These are phyloP conservation scores for Haematococcus sp. DNA, from an alignment of 139 green algal genomes.

Conservation along the genomic window DNA sequence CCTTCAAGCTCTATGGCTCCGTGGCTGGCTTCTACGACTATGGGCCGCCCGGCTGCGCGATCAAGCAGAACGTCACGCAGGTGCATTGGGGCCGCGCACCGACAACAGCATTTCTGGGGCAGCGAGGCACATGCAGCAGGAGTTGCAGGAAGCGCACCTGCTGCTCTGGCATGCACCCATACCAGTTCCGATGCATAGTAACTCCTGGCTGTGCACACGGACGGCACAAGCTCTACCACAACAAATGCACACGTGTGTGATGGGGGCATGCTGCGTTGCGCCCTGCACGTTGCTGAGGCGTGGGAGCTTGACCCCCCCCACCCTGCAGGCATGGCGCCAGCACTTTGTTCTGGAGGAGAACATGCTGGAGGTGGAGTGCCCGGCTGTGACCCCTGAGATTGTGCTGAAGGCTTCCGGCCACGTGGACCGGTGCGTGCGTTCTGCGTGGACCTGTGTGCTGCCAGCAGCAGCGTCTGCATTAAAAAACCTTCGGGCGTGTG, in stretches of 20 bases:
- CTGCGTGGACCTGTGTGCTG: neutral
- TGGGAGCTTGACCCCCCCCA: too few species aligned
- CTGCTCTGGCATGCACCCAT: neutral
- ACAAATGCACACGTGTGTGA: too few species aligned
- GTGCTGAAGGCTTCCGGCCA: conserved; percentile 93
- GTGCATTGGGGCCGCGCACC: conserved; percentile 3
- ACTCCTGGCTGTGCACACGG: too few species aligned
- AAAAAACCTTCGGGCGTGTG: too few species aligned
- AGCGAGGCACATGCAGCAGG: too few species aligned
- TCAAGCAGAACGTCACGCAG: conserved; percentile 95
- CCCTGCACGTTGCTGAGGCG: too few species aligned
- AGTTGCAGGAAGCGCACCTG: neutral
- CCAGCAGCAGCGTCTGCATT: too few species aligned
- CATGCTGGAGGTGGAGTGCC: conserved; percentile 99
- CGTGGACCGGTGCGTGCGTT: conserved; percentile 74
- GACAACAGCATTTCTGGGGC: neutral
- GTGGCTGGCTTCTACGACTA: conserved; percentile 98
- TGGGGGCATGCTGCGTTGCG: too few species aligned
- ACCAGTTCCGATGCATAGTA: too few species aligned
- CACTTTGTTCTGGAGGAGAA: conserved; percentile 98
- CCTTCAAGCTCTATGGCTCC: conserved; percentile 97
- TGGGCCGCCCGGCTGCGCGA: conserved; percentile 92
- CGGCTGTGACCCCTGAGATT: conserved; percentile 92
- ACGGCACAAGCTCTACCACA: too few species aligned
- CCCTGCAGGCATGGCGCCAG: conserved; percentile 74